Conservation (phyloP, 140 eudicot genomes). For the Oenanthe javanica region DNA sequence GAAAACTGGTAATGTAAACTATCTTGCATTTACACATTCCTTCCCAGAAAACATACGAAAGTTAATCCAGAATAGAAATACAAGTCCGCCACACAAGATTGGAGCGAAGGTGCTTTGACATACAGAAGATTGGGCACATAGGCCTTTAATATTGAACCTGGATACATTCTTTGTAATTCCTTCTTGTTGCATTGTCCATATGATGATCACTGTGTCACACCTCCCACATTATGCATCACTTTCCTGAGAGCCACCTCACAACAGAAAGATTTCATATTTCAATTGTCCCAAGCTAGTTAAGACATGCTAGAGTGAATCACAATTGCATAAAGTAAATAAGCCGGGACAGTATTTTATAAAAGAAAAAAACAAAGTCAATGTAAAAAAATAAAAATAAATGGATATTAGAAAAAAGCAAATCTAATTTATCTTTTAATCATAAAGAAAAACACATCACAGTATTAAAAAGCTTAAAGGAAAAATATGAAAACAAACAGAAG, state of each 20-base stretch:
- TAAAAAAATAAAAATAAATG: no score
- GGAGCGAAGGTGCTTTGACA: neutral
- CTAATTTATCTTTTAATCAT: neutral
- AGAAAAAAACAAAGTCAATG: no score
- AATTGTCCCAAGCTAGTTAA: neutral
- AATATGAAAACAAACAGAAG: no score
- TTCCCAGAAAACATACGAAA: neutral
- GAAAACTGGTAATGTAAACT: slow-evolving; percentile 7
- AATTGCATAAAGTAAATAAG: no score
- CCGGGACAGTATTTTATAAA: no score
- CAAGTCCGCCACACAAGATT: neutral
- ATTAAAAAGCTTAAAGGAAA: no score
- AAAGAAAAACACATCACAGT: neutral
- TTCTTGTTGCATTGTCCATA: neutral
- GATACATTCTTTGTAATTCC: neutral
- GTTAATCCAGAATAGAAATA: slow-evolving; percentile 1
- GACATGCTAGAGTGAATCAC: neutral
- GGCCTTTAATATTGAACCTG: slow-evolving; percentile 4
- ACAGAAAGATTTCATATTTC: neutral
- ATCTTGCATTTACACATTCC: slow-evolving; percentile 6
- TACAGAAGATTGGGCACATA: neutral
- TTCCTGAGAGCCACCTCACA: slow-evolving; percentile 8
- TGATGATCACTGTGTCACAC: neutral
- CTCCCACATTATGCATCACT: neutral
- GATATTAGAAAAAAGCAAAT: neutral